Base-by-base conservation (phyloP, 192 early-diverging fungal genomes). In the Radiomyces spectabilis region DNA sequence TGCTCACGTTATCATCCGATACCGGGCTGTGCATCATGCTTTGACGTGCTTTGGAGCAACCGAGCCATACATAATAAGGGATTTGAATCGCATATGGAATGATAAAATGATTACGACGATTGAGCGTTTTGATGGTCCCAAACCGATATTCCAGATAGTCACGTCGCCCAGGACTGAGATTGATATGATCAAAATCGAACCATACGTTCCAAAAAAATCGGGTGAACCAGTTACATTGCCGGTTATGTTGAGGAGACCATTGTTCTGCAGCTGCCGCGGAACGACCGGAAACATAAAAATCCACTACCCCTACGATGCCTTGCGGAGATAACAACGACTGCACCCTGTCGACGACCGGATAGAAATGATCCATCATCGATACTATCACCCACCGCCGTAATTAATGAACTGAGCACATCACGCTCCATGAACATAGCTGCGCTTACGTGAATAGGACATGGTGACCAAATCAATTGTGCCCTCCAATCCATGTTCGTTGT, bases 11-110 rank as follows among this genome's bases (percentile, higher is more conserved):
- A 12, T 67, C 65, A 25, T 59, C 53, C 1, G 43, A 19, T 37
- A 42, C 31, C 2, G 58, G 38, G 31, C 44, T 48, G 21, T 24
- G 3, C 12, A 51, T 33, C 8, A 37, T 34, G 12, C 22, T 19
- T 35, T 51, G 49, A 10, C 54, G 33, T 30, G 62, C 65, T 53
- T 79, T 77, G 53, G 76, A 71, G 46, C 74, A 73, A 35, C 87
- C 91, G 7, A 93, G 61, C 85, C 86, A 93, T 46, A 93, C 74
- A 57, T 93, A 93, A 74, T 86, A 93, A 1, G 91, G 91, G 45
- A 93, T 90, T 66, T 85, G 77, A 34, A 89, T 72, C 10, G 80
- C 5, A 52, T 81, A 77, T 2, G 88, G 88, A 10, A 82, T 35
- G 30, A 93, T 53, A 65, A 89, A 83, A 51, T 80, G 78, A 71